Conservation (phyloP, 2,329 filamentous ascomycete species). For the Gliomastix tumulicola region DNA sequence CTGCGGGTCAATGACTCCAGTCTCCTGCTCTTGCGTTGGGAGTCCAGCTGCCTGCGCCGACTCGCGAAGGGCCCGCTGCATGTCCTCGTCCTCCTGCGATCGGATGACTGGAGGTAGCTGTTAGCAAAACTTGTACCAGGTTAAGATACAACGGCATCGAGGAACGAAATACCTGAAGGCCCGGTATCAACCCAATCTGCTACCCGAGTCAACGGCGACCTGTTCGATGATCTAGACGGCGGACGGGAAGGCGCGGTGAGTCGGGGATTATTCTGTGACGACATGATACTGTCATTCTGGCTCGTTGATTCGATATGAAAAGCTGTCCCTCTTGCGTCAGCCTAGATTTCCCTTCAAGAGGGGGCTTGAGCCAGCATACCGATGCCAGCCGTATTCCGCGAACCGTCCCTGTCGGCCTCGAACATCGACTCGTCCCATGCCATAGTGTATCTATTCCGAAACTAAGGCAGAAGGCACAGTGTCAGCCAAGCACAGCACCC, state of each 20-base stretch:
- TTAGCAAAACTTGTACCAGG: slow-evolving; percentile 12
- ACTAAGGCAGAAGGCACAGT: slow-evolving; percentile 20
- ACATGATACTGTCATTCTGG: slow-evolving; percentile 32
- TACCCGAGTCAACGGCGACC: slow-evolving; percentile 47
- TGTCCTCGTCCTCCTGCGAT: slow-evolving; percentile 40
- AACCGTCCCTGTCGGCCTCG: slow-evolving; percentile 44
- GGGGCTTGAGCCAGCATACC: slow-evolving; percentile 24
- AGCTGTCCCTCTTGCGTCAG: slow-evolving; percentile 23
- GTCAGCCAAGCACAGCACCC: too few species aligned
- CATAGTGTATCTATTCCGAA: slow-evolving; percentile 36
- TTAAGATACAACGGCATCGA: slow-evolving; percentile 6
- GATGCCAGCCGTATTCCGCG: slow-evolving; percentile 30
- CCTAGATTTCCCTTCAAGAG: not conserved
- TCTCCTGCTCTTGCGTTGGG: slow-evolving; percentile 36
- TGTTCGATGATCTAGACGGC: slow-evolving; percentile 52
- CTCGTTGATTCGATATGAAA: slow-evolving; percentile 51
- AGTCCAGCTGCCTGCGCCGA: slow-evolving; percentile 47
- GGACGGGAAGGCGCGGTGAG: slow-evolving; percentile 49
- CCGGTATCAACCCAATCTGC: slow-evolving; percentile 38
- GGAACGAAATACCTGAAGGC: slow-evolving; percentile 28
- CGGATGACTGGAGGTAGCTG: slow-evolving; percentile 26
- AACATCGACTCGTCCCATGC: slow-evolving; percentile 50
- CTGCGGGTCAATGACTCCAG: slow-evolving; percentile 32
- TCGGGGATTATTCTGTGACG: slow-evolving; percentile 30
- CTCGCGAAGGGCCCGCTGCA: slow-evolving; percentile 48